These are phyloP conservation scores for Lichtheimia hyalospora DNA, from an alignment of 371 early-diverging fungal genomes.

Conservation along the genomic window DNA sequence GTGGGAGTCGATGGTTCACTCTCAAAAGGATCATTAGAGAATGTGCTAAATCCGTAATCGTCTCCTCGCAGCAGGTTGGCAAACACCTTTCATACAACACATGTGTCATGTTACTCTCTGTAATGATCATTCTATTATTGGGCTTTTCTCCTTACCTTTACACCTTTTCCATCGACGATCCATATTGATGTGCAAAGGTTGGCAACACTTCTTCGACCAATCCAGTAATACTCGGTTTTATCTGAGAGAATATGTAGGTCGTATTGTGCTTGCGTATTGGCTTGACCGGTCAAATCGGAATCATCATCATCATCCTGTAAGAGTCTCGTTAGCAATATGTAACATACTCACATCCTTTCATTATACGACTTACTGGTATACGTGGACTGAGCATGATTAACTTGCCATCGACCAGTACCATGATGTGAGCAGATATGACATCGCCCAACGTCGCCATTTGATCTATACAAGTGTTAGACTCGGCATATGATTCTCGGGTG, in stretches of 20 bases:
- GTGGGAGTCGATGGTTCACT: slow-evolving; percentile 43
- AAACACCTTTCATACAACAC: slow-evolving; percentile 32
- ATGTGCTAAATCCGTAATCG: slow-evolving; percentile 30
- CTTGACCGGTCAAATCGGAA: slow-evolving; percentile 21
- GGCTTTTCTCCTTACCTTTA: slow-evolving; percentile 56
- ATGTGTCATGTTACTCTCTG: neutral
- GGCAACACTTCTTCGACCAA: slow-evolving; percentile 55
- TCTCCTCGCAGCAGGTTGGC: slow-evolving; percentile 42
- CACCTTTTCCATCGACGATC: slow-evolving; percentile 68
- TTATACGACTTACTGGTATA: slow-evolving; percentile 18
- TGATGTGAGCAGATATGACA: slow-evolving; percentile 41
- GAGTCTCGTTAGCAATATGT: neutral
- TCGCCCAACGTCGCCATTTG: slow-evolving; percentile 33
- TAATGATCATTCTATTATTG: neutral
- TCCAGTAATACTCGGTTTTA: slow-evolving; percentile 76
- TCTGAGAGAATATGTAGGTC: slow-evolving; percentile 60
- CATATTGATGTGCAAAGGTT: slow-evolving; percentile 70
- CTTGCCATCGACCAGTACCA: slow-evolving; percentile 53
- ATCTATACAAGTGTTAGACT: slow-evolving; percentile 18
- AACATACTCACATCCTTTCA: neutral
- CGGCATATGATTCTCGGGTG: neutral
- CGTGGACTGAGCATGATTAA: slow-evolving; percentile 46
- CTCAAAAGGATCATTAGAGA: slow-evolving; percentile 22
- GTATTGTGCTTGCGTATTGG: slow-evolving; percentile 41
- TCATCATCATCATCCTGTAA: slow-evolving; percentile 30